phyloP scores from a whole-genome alignment of 257 asterid genomes.

The Solanum corneliomulleri region DNA sequence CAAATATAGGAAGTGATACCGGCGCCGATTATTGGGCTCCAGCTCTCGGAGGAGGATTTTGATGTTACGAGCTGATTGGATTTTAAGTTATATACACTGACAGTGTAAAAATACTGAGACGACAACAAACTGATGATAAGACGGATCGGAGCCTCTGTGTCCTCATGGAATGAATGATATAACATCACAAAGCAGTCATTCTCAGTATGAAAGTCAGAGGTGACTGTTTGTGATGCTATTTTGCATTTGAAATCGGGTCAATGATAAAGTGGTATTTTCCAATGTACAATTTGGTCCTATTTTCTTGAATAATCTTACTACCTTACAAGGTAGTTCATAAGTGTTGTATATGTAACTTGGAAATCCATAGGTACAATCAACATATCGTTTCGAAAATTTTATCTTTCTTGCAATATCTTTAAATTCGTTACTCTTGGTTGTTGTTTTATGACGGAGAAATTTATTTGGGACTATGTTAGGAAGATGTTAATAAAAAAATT shows the following conservation, averaged over 20 bases:
- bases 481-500: too few relatives aligned
- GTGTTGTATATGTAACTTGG: conserved; percentile 3
- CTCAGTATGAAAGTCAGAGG: neutral
- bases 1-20: conserved; percentile 42
- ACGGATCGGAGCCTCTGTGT: neutral
- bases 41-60: conserved; percentile 35
- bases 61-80: neutral
- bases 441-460: neutral
- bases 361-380: neutral
- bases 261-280: neutral
- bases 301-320: neutral
- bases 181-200: conserved; percentile 28
- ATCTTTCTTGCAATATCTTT: neutral
- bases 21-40: conserved; percentile 55
- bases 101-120: neutral
- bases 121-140: neutral
- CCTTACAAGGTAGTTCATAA: neutral
- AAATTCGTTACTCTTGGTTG: neutral
- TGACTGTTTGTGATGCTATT: conserved; percentile 25
- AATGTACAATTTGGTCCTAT: conserved; percentile 2
- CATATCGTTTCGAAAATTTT: neutral
- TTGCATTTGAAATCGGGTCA: neutral
- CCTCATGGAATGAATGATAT: conserved; percentile 2
- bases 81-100: neutral
- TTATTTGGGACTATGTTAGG: neutral